Evolutionary conservation across 768 basidiomycete species (phyloP).

Genomic region (Auriscalpium orientale): DNA sequence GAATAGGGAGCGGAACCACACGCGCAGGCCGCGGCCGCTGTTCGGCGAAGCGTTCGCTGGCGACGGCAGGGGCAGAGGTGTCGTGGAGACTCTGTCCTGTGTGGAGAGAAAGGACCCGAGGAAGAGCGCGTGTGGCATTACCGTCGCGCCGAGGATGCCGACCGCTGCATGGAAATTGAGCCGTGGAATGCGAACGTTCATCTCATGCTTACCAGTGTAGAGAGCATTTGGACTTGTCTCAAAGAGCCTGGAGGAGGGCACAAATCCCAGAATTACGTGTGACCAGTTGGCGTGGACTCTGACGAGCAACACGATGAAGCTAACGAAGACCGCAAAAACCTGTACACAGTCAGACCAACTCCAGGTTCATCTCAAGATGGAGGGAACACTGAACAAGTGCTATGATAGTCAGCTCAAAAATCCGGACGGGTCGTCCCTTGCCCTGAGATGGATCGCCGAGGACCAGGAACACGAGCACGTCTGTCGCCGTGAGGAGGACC

Average conservation of each 20-base stretch:
- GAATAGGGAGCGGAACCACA: constrained; percentile 5
- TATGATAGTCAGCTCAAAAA: constrained; percentile 63
- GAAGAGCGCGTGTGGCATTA: constrained; percentile 93
- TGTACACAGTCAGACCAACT: constrained; percentile 1
- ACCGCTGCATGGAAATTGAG: constrained; percentile 39
- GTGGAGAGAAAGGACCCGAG: constrained; percentile 82
- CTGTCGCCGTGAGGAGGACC: constrained; percentile 40
- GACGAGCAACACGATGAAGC: constrained; percentile 71
- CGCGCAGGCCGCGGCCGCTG: constrained; percentile 14
- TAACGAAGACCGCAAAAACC: constrained; percentile 47
- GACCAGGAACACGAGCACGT: constrained; percentile 53
- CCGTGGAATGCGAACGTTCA: constrained; percentile 23
- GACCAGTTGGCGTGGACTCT: constrained; percentile 67
- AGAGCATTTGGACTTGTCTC: constrained; percentile 39
- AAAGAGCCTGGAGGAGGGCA: constrained; percentile 64
- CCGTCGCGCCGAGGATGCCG: constrained; percentile 75
- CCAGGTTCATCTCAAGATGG: not conserved
- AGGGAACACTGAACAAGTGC: constrained; percentile 38
- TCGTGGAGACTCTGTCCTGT: constrained; percentile 54
- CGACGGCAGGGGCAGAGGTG: constrained; percentile 10
- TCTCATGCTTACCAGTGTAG: constrained; percentile 49
- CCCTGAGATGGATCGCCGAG: constrained; percentile 64
- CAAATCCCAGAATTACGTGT: constrained; percentile 63
- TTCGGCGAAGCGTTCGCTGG: constrained; percentile 4
- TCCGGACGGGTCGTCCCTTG: constrained; percentile 43